Evolutionary conservation across 768 basidiomycete genomes (phyloP).

Genomic region (Tricholoma sp.): DNA sequence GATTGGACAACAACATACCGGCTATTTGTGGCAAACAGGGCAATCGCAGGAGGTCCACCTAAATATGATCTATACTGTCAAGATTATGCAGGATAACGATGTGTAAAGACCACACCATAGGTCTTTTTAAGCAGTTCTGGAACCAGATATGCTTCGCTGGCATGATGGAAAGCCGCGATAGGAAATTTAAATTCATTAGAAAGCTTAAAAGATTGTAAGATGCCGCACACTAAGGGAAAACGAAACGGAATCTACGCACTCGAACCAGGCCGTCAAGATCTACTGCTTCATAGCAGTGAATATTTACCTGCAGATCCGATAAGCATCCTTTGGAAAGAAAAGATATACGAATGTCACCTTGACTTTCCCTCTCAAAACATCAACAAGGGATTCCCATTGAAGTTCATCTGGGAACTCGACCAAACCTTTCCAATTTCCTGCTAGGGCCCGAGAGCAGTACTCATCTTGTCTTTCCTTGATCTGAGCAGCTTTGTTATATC

Average conservation of each 20-base stretch:
- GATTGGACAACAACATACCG: slow-evolving; percentile 19
- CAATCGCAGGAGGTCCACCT: slow-evolving; percentile 71
- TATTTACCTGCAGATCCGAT: slow-evolving; percentile 35
- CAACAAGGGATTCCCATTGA: slow-evolving; percentile 76
- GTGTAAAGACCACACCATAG: slow-evolving; percentile 37
- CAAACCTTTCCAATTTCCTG: slow-evolving; percentile 43
- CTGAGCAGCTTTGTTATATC: slow-evolving; percentile 61
- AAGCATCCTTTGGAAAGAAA: background rate
- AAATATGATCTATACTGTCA: background rate
- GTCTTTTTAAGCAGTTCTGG: slow-evolving; percentile 69
- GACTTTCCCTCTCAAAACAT: slow-evolving; percentile 72
- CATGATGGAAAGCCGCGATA: slow-evolving; percentile 74
- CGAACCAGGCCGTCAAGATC: slow-evolving; percentile 71
- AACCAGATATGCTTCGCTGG: slow-evolving; percentile 79
- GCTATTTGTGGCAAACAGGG: slow-evolving; percentile 61
- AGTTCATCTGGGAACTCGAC: slow-evolving; percentile 65
- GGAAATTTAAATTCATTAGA: slow-evolving; percentile 84
- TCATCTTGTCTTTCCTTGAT: slow-evolving; percentile 66
- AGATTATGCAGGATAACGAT: background rate
- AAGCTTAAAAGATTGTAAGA: slow-evolving; percentile 35
- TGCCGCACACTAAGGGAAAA: background rate
- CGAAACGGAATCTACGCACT: slow-evolving; percentile 32
- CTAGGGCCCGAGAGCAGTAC: slow-evolving; percentile 49
- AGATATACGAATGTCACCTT: slow-evolving; percentile 39
- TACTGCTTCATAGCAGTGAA: slow-evolving; percentile 54